Evolutionary conservation across 2,329 filamentous ascomycete genomes (phyloP), one percentile per base, ranked within the genome.

Genomic region (Fusarium compactum): DNA sequence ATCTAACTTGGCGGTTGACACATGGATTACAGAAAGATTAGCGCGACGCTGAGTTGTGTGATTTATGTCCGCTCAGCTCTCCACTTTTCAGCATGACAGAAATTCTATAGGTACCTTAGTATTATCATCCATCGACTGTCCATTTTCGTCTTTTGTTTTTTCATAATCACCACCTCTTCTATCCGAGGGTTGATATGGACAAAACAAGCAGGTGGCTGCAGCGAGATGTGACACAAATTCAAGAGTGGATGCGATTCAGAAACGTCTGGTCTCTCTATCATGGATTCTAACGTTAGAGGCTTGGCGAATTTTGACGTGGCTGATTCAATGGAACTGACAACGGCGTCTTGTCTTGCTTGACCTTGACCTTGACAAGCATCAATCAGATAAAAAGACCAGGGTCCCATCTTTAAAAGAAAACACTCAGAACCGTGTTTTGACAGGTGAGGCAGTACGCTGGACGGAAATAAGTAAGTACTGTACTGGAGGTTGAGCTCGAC

Each of bases 181-280:
- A 30, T 30, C 29, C 6, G 29, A 14, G 14, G 29, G 29, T 30
- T 14, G 29, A 15, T n/a, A n/a, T 12, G 18, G 18, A n/a, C 18
- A 38, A 38, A 38, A 38, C 3, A n/a, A 38, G 34, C 25, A 40
- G 46, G 43, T 41, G 29, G 53, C 25, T 44, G 66, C 57, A 53
- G 52, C 25, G 63, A 71, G 46, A 71, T 68, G 54, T 71, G 63
- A 71, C 51, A 51, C 20, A 60, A 54, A 22, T 44, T 27, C 18
- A 22, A 44, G 32, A 50, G 60, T 65, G 67, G 67, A 60, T 65
- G 63, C 46, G 10, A 41, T 40, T 40, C 43, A 47, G 52, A 63
- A 22, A 48, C 32, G 38, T 41, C 32, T 34, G 25, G 20, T 38
- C 34, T 38, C 34, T 38, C 16, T 10, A 9, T 38, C 34, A n/a